Conservation (phyloP, 75 land plant genomes). For the Picea glauca region DNA sequence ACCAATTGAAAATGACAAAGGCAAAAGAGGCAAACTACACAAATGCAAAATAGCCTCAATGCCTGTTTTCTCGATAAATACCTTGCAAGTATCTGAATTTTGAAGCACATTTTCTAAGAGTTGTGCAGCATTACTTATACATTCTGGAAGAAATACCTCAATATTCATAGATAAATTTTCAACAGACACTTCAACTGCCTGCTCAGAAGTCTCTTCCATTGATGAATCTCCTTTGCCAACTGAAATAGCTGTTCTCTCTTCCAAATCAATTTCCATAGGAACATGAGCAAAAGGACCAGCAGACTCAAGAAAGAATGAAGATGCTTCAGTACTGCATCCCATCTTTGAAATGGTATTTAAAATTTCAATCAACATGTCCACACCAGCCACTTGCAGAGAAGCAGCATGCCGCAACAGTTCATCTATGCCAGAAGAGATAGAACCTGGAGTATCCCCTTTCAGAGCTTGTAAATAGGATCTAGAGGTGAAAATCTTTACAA, state of each 20-base stretch:
- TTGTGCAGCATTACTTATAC: conserved; percentile 64
- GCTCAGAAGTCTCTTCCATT: conserved; percentile 26
- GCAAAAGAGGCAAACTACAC: conserved; percentile 58
- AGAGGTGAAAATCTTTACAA: conserved; percentile 85
- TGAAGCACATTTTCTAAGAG: conserved; percentile 82
- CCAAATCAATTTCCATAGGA: conserved; percentile 80
- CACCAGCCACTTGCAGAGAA: conserved; percentile 70
- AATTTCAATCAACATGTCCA: conserved; percentile 82
- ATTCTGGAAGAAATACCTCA: conserved; percentile 67
- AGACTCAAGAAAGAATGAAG: conserved; percentile 24
- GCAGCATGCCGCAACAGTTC: conserved; percentile 92
- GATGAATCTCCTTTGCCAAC: conserved; percentile 18
- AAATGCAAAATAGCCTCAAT: conserved; percentile 75
- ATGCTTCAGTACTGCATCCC: too few species aligned
- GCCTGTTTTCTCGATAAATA: conserved; percentile 88
- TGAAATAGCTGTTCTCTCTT: conserved; percentile 31
- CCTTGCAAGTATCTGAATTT: conserved; percentile 78
- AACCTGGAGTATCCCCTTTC: conserved; percentile 56
- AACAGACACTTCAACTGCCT: conserved; percentile 26
- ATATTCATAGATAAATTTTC: conserved; percentile 26
- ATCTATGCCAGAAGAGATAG: conserved; percentile 77
- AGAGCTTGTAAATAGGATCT: conserved; percentile 61
- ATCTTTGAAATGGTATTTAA: conserved; percentile 39
- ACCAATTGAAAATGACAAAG: conserved; percentile 65
- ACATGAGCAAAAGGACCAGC: conserved; percentile 26